phyloP scores from a whole-genome alignment of 805 yeast genomes.

The Pichia paraexigua region DNA sequence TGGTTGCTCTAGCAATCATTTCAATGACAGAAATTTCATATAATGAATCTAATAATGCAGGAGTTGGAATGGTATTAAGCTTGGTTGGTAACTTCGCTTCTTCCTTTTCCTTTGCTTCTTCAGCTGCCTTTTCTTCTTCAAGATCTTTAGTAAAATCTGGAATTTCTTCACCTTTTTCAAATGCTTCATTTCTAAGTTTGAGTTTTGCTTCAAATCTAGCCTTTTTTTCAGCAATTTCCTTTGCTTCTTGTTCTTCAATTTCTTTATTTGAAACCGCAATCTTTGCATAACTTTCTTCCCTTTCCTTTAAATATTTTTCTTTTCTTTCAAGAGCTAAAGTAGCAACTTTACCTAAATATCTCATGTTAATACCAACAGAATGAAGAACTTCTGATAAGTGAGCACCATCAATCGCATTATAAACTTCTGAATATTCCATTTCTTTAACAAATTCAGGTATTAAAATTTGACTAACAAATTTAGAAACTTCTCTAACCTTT shows the following conservation, averaged over 20 bases:
- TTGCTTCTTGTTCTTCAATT: conserved; percentile 22
- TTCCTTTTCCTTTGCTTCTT: conserved; percentile 26
- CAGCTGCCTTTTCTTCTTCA: conserved; percentile 28
- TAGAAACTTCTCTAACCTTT: conserved; percentile 63
- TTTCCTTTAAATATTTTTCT: conserved; percentile 12
- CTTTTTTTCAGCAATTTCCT: conserved; percentile 19
- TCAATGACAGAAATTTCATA: conserved; percentile 47
- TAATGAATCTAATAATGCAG: conserved; percentile 41
- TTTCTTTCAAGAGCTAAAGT: conserved; percentile 18
- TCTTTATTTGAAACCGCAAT: conserved; percentile 27
- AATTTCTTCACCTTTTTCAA: conserved; percentile 13
- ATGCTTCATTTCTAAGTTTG: conserved; percentile 14
- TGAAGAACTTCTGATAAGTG: conserved; percentile 68
- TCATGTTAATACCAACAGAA: conserved; percentile 74
- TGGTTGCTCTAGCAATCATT: conserved; percentile 71
- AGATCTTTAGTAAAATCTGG: conserved; percentile 18
- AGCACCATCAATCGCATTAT: conserved; percentile 73
- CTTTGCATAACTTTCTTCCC: conserved; percentile 22
- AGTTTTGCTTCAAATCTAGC: conserved; percentile 27
- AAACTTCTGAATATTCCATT: conserved; percentile 37
- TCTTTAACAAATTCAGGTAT: conserved; percentile 57
- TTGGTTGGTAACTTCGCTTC: conserved; percentile 27
- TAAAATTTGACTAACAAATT: conserved; percentile 48
- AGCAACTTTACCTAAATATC: conserved; percentile 72
- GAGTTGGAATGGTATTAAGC: conserved; percentile 35